Evolutionary conservation across 441 rosid species (phyloP).

Genomic region (Erysimum cheiri): DNA sequence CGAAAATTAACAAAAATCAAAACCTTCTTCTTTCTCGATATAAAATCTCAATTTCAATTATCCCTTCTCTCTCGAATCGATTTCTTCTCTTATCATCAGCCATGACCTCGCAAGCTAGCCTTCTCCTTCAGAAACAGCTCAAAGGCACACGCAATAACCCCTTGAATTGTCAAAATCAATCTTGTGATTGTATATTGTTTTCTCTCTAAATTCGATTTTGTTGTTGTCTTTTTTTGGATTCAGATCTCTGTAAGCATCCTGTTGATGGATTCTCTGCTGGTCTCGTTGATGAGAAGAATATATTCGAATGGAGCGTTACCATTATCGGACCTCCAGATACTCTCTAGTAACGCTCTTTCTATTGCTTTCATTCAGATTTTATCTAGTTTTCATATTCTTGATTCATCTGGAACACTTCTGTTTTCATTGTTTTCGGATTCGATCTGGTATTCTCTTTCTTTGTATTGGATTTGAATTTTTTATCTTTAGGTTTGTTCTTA

Average conservation of each 20-base stretch:
- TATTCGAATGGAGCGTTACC: slow-evolving; percentile 77
- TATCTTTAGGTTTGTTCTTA: slow-evolving; percentile 7
- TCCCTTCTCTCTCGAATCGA: slow-evolving; percentile 26
- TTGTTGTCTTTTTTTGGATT: slow-evolving; percentile 31
- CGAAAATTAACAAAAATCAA: neutral
- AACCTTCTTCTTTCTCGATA: slow-evolving; percentile 15
- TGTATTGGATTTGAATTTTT: slow-evolving; percentile 1
- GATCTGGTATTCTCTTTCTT: neutral
- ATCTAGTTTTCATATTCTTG: neutral
- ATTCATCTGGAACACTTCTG: neutral
- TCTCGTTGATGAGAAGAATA: slow-evolving; percentile 66
- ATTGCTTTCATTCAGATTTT: neutral
- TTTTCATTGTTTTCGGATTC: neutral
- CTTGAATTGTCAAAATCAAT: neutral
- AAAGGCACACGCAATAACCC: slow-evolving; percentile 44
- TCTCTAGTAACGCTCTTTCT: slow-evolving; percentile 51
- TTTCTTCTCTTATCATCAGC: neutral
- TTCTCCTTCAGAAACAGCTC: slow-evolving; percentile 64
- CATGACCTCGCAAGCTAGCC: slow-evolving; percentile 65
- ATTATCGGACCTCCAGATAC: slow-evolving; percentile 82
- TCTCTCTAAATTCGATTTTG: slow-evolving; percentile 37
- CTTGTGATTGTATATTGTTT: neutral
- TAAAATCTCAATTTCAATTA: slow-evolving; percentile 20
- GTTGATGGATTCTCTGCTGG: slow-evolving; percentile 87
- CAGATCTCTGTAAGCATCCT: slow-evolving; percentile 82